Evolutionary conservation across 2,329 filamentous ascomycete species (phyloP).

Genomic region (Cladophialophora chaetospira): DNA sequence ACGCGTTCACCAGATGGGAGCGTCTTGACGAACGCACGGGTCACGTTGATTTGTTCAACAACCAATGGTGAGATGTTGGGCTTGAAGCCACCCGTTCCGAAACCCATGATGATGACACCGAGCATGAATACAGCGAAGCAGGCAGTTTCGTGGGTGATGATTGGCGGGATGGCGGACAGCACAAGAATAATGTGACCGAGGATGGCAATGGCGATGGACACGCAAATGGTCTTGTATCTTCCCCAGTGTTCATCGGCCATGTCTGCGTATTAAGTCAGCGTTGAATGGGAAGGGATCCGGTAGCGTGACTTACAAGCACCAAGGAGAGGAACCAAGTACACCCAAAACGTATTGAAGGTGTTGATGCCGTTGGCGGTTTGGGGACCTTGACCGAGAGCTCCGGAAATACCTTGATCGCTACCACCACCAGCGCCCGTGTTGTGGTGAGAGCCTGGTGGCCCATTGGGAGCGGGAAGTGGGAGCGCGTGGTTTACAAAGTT

Average conservation of each 20-base stretch:
- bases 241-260: constrained; percentile 34
- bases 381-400: constrained; percentile 61
- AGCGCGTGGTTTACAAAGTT: constrained; percentile 14
- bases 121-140: constrained; percentile 66
- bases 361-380: constrained; percentile 56
- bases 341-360: constrained; percentile 63
- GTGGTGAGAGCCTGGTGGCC: constrained; percentile 49
- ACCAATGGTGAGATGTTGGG: constrained; percentile 54
- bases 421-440: constrained; percentile 54
- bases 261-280: neutral
- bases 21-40: constrained; percentile 52
- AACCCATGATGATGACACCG: constrained; percentile 66
- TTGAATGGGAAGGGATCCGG: neutral
- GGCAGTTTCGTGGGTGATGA: constrained; percentile 60
- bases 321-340: constrained; percentile 61
- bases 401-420: constrained; percentile 46
- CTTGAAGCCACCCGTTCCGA: constrained; percentile 80
- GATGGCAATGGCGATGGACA: constrained; percentile 65
- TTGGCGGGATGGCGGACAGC: constrained; percentile 63
- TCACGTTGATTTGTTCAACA: constrained; percentile 51
- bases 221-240: constrained; percentile 69
- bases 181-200: constrained; percentile 68
- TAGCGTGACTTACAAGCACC: constrained; percentile 51
- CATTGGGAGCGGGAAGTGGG: constrained; percentile 29
- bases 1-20: constrained; percentile 64